These are phyloP conservation scores for Erodium texanum DNA, from an alignment of 441 rosid genomes.

Conservation along the genomic window DNA sequence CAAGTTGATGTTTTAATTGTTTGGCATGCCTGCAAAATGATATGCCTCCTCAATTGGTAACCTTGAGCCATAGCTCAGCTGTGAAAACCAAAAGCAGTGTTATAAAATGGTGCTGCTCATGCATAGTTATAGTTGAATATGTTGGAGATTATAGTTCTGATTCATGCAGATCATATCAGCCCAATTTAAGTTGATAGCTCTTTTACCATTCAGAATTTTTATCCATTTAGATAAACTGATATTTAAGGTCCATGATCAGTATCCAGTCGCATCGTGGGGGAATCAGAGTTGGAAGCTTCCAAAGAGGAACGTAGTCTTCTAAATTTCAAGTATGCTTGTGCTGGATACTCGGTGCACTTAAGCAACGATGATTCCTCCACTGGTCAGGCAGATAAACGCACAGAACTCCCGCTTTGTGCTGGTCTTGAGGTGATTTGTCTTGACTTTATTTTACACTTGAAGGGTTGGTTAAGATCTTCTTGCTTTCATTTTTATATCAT, in stretches of 20 bases:
- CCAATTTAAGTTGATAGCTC: too few species aligned
- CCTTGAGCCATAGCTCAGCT: neutral
- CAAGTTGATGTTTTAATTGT: neutral
- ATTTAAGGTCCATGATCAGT: constrained; percentile 23
- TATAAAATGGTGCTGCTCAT: neutral
- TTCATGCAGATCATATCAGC: neutral
- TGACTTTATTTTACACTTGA: constrained; percentile 9
- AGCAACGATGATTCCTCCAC: constrained; percentile 25
- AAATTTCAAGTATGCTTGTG: constrained; percentile 35
- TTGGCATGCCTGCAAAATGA: neutral
- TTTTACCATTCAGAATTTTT: constrained; percentile 9
- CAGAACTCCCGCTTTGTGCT: constrained; percentile 32
- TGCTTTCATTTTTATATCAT: too few species aligned
- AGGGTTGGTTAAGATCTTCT: too few species aligned
- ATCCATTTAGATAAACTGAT: constrained; percentile 14
- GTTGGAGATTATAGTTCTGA: neutral
- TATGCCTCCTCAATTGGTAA: neutral
- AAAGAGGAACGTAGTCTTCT: constrained; percentile 30
- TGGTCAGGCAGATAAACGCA: constrained; percentile 19
- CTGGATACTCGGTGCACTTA: constrained; percentile 36
- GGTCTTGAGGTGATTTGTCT: constrained; percentile 34
- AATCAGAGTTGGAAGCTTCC: constrained; percentile 29
- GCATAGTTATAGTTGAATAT: neutral
- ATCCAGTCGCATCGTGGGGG: constrained; percentile 27
- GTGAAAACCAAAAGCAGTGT: neutral